Evolutionary conservation across 305 asterid species (phyloP), one percentile per base, ranked within the genome.

Genomic region (Stenogyne calaminthoides): DNA sequence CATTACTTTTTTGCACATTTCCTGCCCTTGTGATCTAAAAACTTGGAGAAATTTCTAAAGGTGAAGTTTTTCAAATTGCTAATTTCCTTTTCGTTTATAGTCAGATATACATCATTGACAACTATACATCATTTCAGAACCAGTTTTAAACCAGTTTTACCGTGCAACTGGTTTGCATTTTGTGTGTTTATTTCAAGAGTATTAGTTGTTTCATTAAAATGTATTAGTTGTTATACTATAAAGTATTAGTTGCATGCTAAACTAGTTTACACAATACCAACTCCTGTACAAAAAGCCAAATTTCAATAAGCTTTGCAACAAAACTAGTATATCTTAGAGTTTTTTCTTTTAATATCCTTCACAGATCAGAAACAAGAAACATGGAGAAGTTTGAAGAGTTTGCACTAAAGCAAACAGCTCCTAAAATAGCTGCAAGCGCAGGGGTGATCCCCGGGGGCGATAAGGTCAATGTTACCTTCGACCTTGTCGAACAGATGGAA

Each of bases 401-500:
- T 49, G 87, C 89, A 32, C 77, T 92, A 39, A 92, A 81, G 88
- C 96, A 81, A 64, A 90, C 98, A 5, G 69, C 96, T 29, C 98
- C 98, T 0, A 92, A 90, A 59, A 92, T 92, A 5, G 88, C 56
- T 15, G 55, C 81, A 2, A 92, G 96, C 27, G 86, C 96, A 9
- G 95, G 96, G 47, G 83, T 82, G 63, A 74, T 85, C 55, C 82
- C 70, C 2, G 92, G 88, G 46, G 92, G 89, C 0, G 94, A 92
- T 60, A 92, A 90, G 84, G 87, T 88, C 19, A 76, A 82, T 9
- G 77, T 64, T 36, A 87, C 98, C 61, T 90, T 88, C 78, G 96
- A 90, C 75, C 96, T 92, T 1, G 94, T 92, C 1, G 98, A 92
- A 73, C 98, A 90, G 82, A 92, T 92, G 96, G 90, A 90, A 10